phyloP scores from a whole-genome alignment of 2,329 filamentous ascomycete species.

The Ceratocystis papillata region DNA sequence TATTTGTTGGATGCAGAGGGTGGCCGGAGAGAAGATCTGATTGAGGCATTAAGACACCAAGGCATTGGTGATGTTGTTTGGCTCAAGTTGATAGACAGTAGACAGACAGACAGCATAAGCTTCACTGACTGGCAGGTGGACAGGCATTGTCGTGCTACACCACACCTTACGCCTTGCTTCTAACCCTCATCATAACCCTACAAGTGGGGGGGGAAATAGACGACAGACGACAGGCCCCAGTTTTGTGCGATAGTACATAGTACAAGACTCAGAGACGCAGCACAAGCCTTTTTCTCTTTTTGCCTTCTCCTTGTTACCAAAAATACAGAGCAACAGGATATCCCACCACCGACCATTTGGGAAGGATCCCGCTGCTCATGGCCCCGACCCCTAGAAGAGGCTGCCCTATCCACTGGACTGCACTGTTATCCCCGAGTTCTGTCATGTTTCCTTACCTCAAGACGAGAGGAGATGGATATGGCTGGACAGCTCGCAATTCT shows the following conservation, averaged over 20 bases:
- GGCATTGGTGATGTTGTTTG: not conserved
- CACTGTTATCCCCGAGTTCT: too few relatives aligned
- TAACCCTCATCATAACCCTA: too few relatives aligned
- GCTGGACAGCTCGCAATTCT: not conserved
- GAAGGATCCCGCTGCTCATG: constrained; percentile 7
- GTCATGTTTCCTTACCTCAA: too few relatives aligned
- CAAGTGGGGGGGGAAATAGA: too few relatives aligned
- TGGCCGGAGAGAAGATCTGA: not conserved
- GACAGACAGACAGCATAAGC: not conserved
- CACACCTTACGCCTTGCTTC: too few relatives aligned
- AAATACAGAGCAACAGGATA: not conserved
- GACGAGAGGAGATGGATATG: not conserved
- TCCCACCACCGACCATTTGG: not conserved
- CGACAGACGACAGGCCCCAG: too few relatives aligned
- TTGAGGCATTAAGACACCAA: not conserved
- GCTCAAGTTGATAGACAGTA: not conserved
- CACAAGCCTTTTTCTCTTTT: too few relatives aligned
- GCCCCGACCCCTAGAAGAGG: not conserved
- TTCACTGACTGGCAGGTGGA: not conserved
- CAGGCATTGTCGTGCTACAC: too few relatives aligned
- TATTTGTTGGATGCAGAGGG: not conserved
- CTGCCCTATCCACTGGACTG: too few relatives aligned
- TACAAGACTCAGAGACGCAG: too few relatives aligned
- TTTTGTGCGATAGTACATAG: too few relatives aligned
- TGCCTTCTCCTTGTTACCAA: not conserved